phyloP scores from a whole-genome alignment of 2,329 filamentous ascomycete species.

The Apiospora sp. region DNA sequence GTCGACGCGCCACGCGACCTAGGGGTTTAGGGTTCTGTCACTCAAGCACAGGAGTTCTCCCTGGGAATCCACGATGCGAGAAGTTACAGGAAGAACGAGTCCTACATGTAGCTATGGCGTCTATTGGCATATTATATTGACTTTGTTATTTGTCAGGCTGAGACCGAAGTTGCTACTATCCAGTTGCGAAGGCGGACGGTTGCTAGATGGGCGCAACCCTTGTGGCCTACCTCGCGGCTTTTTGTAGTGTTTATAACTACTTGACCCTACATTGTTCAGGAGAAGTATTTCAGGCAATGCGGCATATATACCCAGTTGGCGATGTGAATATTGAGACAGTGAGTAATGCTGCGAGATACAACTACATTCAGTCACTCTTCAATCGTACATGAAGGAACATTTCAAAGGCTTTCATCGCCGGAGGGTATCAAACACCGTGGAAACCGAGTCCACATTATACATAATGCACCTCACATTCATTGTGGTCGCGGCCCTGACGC shows the following conservation, averaged over 20 bases:
- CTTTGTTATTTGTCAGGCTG: neutral
- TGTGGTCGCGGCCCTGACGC: neutral
- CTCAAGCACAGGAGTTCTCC: neutral
- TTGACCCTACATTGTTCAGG: accelerated
- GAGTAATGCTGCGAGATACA: neutral
- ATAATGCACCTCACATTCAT: neutral
- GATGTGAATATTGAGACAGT: neutral
- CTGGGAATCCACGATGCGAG: neutral
- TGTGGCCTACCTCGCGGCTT: neutral
- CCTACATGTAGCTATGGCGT: neutral
- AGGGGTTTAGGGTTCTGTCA: neutral
- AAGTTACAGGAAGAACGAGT: accelerated
- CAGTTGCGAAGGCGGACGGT: neutral
- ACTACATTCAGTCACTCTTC: neutral
- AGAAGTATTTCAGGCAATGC: no score
- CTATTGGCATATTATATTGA: no score
- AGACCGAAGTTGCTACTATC: neutral
- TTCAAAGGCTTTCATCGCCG: neutral
- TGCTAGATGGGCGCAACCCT: neutral
- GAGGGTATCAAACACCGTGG: neutral
- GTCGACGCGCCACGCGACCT: neutral
- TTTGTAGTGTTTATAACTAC: no score
- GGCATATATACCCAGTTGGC: neutral
- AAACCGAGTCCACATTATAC: neutral
- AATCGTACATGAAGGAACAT: no score